Percentiles rank a stretch among this genome's conserved stretches.
phyloP scores from a whole-genome alignment of 345 rosid species.

The Bruguiera gymnorhiza region DNA sequence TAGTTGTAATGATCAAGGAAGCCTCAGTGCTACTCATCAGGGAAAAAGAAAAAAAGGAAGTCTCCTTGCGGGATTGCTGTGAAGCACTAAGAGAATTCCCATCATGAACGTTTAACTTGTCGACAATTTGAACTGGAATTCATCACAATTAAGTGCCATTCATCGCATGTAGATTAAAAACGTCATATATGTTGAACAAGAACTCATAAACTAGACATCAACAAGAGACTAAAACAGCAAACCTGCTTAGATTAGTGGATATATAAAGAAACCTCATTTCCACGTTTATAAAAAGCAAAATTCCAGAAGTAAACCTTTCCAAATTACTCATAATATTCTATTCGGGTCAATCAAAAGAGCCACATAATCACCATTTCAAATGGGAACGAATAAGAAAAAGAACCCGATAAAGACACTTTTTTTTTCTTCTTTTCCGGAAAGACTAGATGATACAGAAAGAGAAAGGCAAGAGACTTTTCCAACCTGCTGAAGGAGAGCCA shows the following conservation, averaged over 20 bases:
- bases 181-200: neutral
- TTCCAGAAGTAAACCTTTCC: slow-evolving; percentile 13
- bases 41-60: too few species aligned
- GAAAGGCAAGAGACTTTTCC: slow-evolving; percentile 1
- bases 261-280: slow-evolving; percentile 11
- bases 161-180: neutral
- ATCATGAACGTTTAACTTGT: too few species aligned
- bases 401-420: slow-evolving; percentile 1
- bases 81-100: too few species aligned
- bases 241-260: neutral
- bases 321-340: neutral
- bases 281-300: slow-evolving; percentile 10
- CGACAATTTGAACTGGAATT: too few species aligned
- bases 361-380: neutral
- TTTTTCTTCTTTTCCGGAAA: neutral
- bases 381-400: neutral
- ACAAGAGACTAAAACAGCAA: neutral
- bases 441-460: neutral
- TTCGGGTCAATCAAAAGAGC: neutral
- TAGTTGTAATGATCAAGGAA: neutral
- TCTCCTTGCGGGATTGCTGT: too few species aligned
- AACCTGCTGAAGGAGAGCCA: slow-evolving; percentile 54
- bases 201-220: slow-evolving; percentile 7
- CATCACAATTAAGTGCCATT: too few species aligned
- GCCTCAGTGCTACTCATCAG: too few species aligned